phyloP scores from a whole-genome alignment of 2,329 filamentous ascomycete genomes.

The Fusarium clavum region DNA sequence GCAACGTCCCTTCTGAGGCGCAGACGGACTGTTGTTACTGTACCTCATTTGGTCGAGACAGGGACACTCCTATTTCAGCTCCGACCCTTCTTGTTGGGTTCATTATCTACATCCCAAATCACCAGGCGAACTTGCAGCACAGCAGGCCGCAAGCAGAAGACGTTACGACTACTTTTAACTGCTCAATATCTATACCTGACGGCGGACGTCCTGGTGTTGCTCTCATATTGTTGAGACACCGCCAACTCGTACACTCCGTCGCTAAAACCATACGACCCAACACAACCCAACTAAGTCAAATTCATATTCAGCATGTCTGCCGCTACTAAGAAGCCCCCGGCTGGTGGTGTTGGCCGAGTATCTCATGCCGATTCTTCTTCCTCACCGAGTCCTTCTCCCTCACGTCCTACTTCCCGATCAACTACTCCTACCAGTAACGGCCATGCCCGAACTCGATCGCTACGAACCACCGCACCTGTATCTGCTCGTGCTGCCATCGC shows the following conservation, averaged over 20 bases:
- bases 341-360: conserved; percentile 60
- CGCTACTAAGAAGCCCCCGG: conserved; percentile 65
- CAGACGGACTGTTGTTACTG: conserved; percentile 31
- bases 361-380: conserved; percentile 55
- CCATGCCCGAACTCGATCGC: conserved; percentile 70
- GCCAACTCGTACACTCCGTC: conserved; percentile 23
- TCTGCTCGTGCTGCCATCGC: conserved; percentile 79
- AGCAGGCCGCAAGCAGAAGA: conserved; percentile 31
- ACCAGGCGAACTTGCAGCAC: conserved; percentile 42
- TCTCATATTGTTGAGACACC: conserved; percentile 24
- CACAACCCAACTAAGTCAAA: conserved; percentile 25
- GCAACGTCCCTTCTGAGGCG: conserved; percentile 43
- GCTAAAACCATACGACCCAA: conserved; percentile 30
- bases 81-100: conserved; percentile 36
- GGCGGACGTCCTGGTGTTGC: conserved; percentile 16
- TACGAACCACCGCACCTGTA: conserved; percentile 72
- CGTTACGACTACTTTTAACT: conserved; percentile 13
- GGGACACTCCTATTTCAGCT: conserved; percentile 43
- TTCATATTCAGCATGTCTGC: conserved; percentile 59
- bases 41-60: conserved; percentile 16
- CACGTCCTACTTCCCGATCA: conserved; percentile 56
- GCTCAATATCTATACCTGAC: conserved; percentile 33
- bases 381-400: conserved; percentile 53
- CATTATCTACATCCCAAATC: conserved; percentile 41
- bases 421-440: conserved; percentile 56